Evolutionary conservation across 129 eudicot genomes (phyloP).

Genomic region (Glebionis coronaria): DNA sequence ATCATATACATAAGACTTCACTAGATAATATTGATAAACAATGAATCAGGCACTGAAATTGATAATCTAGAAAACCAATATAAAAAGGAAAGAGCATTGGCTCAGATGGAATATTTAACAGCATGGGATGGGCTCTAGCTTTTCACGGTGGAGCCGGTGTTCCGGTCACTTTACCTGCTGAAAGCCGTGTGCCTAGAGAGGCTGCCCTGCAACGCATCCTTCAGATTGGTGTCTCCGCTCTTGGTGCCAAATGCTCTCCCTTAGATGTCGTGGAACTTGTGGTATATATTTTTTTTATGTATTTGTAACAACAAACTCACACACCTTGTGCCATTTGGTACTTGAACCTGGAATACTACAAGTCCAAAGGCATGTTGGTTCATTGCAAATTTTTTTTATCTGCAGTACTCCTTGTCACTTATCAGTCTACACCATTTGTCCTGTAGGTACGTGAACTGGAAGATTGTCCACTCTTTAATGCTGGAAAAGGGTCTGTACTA

Average conservation of each 20-base stretch:
- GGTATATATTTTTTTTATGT: slow-evolving; percentile 27
- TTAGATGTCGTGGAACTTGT: slow-evolving; percentile 88
- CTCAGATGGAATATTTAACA: neutral
- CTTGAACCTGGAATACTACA: neutral
- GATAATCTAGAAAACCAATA: slow-evolving; percentile 25
- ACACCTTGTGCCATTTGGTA: too few species aligned
- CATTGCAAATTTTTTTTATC: neutral
- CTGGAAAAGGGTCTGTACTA: slow-evolving; percentile 88
- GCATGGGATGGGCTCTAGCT: slow-evolving; percentile 95
- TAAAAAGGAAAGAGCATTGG: too few species aligned
- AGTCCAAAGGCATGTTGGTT: neutral
- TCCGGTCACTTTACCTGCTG: slow-evolving; percentile 51
- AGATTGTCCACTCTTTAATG: slow-evolving; percentile 74
- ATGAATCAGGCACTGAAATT: too few species aligned
- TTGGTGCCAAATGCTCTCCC: slow-evolving; percentile 49
- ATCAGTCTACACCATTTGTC: neutral
- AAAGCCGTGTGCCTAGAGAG: slow-evolving; percentile 57
- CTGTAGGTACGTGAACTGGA: slow-evolving; percentile 83
- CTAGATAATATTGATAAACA: too few species aligned
- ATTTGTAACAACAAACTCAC: too few species aligned
- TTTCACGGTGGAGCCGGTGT: slow-evolving; percentile 97
- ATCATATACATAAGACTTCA: too few species aligned
- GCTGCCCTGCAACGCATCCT: slow-evolving; percentile 71
- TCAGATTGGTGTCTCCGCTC: slow-evolving; percentile 67
- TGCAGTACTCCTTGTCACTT: neutral